These are phyloP conservation scores for Chaetomium olivaceum DNA, from an alignment of 2,329 filamentous ascomycete genomes.

Conservation along the genomic window DNA sequence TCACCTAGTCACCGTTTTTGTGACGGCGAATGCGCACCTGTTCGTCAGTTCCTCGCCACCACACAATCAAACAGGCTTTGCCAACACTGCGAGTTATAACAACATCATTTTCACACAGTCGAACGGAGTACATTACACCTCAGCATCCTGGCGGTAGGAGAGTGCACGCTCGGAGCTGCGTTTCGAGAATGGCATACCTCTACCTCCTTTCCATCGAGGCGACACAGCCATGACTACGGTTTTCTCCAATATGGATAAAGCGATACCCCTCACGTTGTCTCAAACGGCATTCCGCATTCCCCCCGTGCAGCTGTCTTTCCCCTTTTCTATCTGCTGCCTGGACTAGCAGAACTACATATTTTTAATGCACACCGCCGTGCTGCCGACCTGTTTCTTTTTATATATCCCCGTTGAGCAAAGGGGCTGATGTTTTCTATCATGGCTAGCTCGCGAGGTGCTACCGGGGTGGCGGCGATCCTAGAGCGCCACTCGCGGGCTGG, in stretches of 20 bases:
- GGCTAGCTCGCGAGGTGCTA: neutral
- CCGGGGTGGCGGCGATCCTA: neutral
- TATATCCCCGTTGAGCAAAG: neutral
- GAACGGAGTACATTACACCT: neutral
- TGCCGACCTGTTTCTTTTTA: neutral
- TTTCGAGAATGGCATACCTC: neutral
- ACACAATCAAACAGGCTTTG: neutral
- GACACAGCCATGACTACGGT: neutral
- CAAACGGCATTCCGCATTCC: neutral
- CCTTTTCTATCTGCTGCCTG: neutral
- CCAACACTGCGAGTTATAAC: neutral
- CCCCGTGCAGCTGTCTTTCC: neutral
- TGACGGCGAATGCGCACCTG: neutral
- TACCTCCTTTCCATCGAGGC: neutral
- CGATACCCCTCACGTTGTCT: slow-evolving; percentile 10
- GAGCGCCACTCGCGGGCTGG: neutral
- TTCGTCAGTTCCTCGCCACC: neutral
- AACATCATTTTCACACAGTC: neutral
- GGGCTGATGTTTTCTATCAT: neutral
- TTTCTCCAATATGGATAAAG: neutral
- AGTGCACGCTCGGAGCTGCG: neutral
- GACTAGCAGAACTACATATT: neutral
- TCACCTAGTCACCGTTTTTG: neutral
- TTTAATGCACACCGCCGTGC: neutral
- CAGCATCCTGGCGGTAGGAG: neutral